Evolutionary conservation across 352 stramenopile species (phyloP).

Genomic region (Globisporangium sylvaticum): DNA sequence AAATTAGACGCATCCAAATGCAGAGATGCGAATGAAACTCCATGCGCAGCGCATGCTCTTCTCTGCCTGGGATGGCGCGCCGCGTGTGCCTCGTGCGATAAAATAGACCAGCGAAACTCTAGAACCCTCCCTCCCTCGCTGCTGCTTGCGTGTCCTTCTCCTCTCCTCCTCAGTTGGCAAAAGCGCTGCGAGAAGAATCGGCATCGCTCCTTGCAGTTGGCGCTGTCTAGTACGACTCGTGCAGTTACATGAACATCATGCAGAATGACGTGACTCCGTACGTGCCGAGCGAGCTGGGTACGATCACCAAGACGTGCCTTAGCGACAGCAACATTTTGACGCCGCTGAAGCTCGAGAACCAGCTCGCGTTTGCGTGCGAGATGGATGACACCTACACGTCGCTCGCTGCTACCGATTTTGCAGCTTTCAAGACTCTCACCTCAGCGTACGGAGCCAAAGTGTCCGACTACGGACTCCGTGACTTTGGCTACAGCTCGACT

Average conservation of each 20-base stretch:
- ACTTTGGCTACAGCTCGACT: conserved; percentile 65
- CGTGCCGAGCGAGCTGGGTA: conserved; percentile 49
- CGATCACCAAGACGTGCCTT: conserved; percentile 70
- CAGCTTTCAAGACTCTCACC: conserved; percentile 31
- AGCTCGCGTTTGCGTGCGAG: conserved; percentile 58
- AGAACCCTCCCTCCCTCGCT: not conserved
- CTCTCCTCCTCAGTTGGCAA: not conserved
- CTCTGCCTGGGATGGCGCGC: not conserved
- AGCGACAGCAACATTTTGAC: conserved; percentile 55
- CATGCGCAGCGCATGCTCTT: not conserved
- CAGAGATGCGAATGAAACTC: not conserved
- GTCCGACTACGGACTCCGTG: conserved; percentile 42
- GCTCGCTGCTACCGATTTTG: conserved; percentile 41
- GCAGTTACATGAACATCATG: conserved; percentile 80
- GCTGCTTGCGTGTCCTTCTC: not conserved
- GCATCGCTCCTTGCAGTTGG: conserved; percentile 68
- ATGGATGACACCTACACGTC: conserved; percentile 56
- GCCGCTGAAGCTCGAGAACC: conserved; percentile 46
- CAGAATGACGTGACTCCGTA: conserved; percentile 71
- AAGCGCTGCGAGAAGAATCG: conserved; percentile 13
- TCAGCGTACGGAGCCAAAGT: conserved; percentile 43
- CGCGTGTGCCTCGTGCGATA: not conserved
- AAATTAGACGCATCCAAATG: conserved; percentile 1
- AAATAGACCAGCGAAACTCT: not conserved
- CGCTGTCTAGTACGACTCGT: conserved; percentile 77